Percentiles rank a stretch among this genome's conserved stretches.
These are phyloP conservation scores for Termitomyces sp. DNA, from an alignment of 768 basidiomycete species.

Conservation along the genomic window DNA sequence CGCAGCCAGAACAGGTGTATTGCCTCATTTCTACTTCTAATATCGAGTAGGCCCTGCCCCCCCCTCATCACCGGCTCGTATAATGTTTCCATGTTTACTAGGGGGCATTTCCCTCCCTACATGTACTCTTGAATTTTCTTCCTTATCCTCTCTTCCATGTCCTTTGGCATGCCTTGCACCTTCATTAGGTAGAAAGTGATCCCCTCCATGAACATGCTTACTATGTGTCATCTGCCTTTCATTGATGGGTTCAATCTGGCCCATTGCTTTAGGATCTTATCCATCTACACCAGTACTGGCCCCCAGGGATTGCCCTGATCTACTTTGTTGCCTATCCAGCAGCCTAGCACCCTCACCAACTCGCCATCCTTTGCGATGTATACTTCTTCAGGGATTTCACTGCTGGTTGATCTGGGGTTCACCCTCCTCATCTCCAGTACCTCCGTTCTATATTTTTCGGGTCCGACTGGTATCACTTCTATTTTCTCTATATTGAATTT, in stretches of 20 bases:
- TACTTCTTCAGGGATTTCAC: neutral
- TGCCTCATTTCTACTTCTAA: neutral
- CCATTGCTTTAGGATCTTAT: neutral
- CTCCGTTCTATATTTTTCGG: neutral
- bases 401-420: neutral
- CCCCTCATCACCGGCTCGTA: neutral
- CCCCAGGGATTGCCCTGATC: neutral
- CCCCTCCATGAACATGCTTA: neutral
- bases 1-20: neutral
- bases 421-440: neutral
- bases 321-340: neutral
- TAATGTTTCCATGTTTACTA: neutral
- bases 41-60: neutral
- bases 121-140: neutral
- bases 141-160: neutral
- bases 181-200: neutral
- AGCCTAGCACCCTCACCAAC: neutral
- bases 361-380: neutral
- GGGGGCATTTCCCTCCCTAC: neutral
- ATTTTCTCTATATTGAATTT: too few relatives aligned
- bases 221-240: neutral
- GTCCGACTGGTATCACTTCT: neutral
- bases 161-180: neutral
- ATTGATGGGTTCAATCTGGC: neutral
- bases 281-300: neutral